Evolutionary conservation across 768 basidiomycete species (phyloP).

Genomic region (Mycena metata): DNA sequence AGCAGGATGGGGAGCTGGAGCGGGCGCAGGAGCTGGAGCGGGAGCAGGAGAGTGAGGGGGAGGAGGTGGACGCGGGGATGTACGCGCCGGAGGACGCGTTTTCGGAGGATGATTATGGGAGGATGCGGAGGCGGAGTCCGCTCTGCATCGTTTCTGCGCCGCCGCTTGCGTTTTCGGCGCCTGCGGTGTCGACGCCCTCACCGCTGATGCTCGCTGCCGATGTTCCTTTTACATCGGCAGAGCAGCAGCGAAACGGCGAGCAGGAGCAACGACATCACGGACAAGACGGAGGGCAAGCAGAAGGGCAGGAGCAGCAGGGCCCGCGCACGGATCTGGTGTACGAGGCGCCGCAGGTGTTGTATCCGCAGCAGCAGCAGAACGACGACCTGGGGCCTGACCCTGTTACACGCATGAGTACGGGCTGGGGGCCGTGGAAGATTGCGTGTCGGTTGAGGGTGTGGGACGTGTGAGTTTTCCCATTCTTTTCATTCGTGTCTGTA

Average conservation of each 20-base stretch:
- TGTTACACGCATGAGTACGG: conserved; percentile 17
- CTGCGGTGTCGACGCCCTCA: background rate
- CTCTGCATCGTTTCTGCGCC: conserved; percentile 13
- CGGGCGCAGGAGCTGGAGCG: background rate
- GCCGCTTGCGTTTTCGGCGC: too few species aligned
- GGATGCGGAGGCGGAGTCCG: conserved; percentile 27
- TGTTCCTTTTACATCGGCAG: background rate
- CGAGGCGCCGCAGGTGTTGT: conserved; percentile 20
- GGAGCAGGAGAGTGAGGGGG: background rate
- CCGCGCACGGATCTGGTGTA: conserved; percentile 18
- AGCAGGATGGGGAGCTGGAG: conserved; percentile 1
- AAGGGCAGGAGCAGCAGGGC: conserved; percentile 8
- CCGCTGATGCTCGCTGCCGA: background rate
- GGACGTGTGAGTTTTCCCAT: conserved; percentile 32
- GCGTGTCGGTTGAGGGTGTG: conserved; percentile 38
- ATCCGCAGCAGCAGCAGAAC: background rate
- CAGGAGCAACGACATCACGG: background rate
- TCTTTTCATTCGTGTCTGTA: background rate
- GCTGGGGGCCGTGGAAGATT: conserved; percentile 39
- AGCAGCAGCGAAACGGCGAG: background rate
- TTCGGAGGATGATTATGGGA: conserved; percentile 11
- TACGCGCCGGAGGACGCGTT: conserved; percentile 8
- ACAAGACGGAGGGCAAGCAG: too few species aligned
- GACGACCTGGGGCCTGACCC: conserved; percentile 34
- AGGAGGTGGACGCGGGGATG: background rate